Evolutionary conservation across 768 basidiomycete genomes (phyloP), one percentile per base, ranked within the genome.

Genomic region (Amanita molliuscula): DNA sequence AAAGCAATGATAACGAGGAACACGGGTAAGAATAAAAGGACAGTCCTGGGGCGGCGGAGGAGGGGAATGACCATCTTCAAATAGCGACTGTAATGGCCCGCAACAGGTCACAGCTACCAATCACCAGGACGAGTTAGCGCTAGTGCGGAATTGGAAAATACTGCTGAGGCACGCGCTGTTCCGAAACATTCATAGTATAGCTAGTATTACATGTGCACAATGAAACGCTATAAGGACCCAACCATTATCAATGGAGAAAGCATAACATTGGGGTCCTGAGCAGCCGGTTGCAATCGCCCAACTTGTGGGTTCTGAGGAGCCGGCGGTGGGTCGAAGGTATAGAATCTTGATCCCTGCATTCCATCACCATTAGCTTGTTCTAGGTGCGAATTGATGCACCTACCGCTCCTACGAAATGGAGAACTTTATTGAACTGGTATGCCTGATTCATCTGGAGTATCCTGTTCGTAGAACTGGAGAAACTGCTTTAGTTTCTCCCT

Each of bases 21-120:
- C 9, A 63, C 58, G 23, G 69, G 61, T 29, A 73, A 48, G 45
- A 72, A 47, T 25, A 73, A 53, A 9, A 62, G 34, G 44, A 62
- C 64, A 33, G 62, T 61, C 53, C 58, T 56, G 21, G 61, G 58
- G 34, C 67, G 61, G 46, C 66, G 61, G 48, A 61, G 50, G 36
- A 61, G 34, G 4, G 33, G 56, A 44, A 58, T 53, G 41, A 56
- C 34, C 49, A 60, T 55, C 47, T 40, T 20, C 18, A 9, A 8
- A 37, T 36, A 42, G 49, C 43, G 18, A 44, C 44, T 53, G 36
- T 38, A 9, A n/a, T 47, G 15, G 20, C 47, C 47, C 28, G 47
- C 25, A 40, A 40, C 26, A 48, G 47, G 47, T 40, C 23, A 36
- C 35, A 38, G 25, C 47, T 48, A 43, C 37, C 2, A 13, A 16